Conservation (phyloP, 805 yeast species). For the Yarrowia alimentaria region DNA sequence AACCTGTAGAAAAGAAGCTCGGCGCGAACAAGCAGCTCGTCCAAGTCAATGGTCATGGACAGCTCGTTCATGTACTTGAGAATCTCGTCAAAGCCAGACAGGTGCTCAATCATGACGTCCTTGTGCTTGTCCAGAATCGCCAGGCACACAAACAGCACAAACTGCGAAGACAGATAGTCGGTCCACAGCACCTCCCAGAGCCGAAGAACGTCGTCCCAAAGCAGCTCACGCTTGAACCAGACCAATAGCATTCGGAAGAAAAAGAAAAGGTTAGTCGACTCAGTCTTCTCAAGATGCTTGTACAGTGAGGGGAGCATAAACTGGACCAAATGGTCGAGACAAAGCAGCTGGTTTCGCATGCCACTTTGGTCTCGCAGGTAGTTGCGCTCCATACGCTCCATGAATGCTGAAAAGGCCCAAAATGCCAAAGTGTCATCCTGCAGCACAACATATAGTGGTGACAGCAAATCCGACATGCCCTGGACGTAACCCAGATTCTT, state of each 20-base stretch:
- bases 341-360: constrained; percentile 81
- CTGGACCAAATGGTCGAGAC: constrained; percentile 80
- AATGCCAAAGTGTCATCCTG: constrained; percentile 77
- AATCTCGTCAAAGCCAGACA: constrained; percentile 83
- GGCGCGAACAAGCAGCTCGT: constrained; percentile 76
- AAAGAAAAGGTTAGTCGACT: constrained; percentile 85
- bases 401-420: constrained; percentile 83
- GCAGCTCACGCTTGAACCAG: constrained; percentile 91
- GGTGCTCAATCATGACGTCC: constrained; percentile 67
- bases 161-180: constrained; percentile 80
- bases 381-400: constrained; percentile 95
- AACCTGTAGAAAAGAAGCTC: constrained; percentile 81
- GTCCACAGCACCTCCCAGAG: constrained; percentile 96
- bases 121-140: constrained; percentile 89
- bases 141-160: constrained; percentile 80
- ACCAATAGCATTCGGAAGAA: constrained; percentile 93
- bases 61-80: constrained; percentile 90
- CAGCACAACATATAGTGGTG: constrained; percentile 68
- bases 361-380: constrained; percentile 90
- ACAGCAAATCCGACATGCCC: constrained; percentile 93
- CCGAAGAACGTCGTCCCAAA: constrained; percentile 67
- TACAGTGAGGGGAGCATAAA: constrained; percentile 85
- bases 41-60: constrained; percentile 68
- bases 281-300: constrained; percentile 80
- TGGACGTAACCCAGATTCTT: constrained; percentile 89